These are phyloP conservation scores for Drechslerella coelobrocha DNA, from an alignment of 2,329 filamentous ascomycete species.

Conservation along the genomic window DNA sequence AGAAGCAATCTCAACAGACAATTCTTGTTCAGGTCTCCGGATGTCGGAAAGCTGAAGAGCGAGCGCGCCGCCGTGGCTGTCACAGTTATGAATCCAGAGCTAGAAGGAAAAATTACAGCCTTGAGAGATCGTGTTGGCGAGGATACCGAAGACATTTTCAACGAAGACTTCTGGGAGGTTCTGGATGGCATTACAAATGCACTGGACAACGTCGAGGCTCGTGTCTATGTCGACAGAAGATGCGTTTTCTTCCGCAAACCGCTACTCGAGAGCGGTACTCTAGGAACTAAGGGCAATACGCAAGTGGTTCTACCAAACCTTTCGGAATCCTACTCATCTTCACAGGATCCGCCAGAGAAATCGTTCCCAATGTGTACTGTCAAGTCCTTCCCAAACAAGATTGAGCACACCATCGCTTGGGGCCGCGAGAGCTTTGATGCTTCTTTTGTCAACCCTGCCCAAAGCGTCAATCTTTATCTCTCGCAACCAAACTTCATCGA, in stretches of 20 bases:
- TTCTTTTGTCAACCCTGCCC: constrained; percentile 89
- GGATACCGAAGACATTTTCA: constrained; percentile 92
- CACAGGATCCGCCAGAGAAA: constrained; percentile 96
- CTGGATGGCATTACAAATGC: constrained; percentile 96
- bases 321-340: constrained; percentile 96
- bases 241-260: constrained; percentile 99
- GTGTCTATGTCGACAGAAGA: constrained; percentile 92
- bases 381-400: constrained; percentile 95
- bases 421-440: constrained; percentile 93
- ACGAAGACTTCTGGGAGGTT: constrained; percentile 86
- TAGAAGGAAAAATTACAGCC: constrained; percentile 82
- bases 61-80: constrained; percentile 90
- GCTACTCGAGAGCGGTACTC: constrained; percentile 90
- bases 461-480: constrained; percentile 92
- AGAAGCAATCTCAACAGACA: constrained; percentile 98
- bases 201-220: constrained; percentile 94
- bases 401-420: constrained; percentile 99
- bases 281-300: constrained; percentile 99
- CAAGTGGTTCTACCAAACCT: constrained; percentile 90
- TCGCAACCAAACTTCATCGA: constrained; percentile 90
- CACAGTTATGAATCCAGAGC: constrained; percentile 91
- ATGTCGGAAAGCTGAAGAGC: constrained; percentile 96
- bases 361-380: constrained; percentile 99
- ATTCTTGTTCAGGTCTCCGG: constrained; percentile 90
- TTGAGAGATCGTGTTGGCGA: constrained; percentile 87